phyloP scores from a whole-genome alignment of 768 basidiomycete species.

The Trametes villosa region DNA sequence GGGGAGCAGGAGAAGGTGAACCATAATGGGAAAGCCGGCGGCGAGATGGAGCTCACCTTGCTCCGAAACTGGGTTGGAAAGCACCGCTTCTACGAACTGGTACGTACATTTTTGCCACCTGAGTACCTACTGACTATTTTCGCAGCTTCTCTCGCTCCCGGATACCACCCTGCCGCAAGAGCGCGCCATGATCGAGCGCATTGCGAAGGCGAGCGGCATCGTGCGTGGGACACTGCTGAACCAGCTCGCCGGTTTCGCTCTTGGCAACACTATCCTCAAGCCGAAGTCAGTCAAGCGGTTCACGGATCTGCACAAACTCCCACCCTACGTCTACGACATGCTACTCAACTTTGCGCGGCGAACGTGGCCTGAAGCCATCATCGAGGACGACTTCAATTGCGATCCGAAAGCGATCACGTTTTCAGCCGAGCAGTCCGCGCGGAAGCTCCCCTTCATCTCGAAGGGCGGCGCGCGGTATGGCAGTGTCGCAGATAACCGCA shows the following conservation, averaged over 20 bases:
- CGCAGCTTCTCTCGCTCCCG: background rate
- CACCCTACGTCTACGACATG: background rate
- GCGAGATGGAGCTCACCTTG: conserved; percentile 12
- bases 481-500: background rate
- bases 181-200: background rate
- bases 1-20: conserved; percentile 1
- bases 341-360: background rate
- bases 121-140: too few species aligned
- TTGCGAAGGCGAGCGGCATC: background rate
- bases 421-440: background rate
- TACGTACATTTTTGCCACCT: too few species aligned
- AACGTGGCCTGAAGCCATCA: background rate
- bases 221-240: too few species aligned
- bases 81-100: background rate
- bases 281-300: background rate
- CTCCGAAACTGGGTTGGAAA: conserved; percentile 1
- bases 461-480: background rate
- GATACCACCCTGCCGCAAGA: background rate
- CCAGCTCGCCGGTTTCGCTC: too few species aligned
- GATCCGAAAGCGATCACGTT: background rate
- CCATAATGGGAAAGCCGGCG: background rate
- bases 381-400: background rate
- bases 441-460: background rate
- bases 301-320: background rate
- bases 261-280: background rate